Evolutionary conservation across 2,329 filamentous ascomycete species (phyloP), one percentile per base, ranked within the genome.

Genomic region (Pseudogymnoascus sp.): DNA sequence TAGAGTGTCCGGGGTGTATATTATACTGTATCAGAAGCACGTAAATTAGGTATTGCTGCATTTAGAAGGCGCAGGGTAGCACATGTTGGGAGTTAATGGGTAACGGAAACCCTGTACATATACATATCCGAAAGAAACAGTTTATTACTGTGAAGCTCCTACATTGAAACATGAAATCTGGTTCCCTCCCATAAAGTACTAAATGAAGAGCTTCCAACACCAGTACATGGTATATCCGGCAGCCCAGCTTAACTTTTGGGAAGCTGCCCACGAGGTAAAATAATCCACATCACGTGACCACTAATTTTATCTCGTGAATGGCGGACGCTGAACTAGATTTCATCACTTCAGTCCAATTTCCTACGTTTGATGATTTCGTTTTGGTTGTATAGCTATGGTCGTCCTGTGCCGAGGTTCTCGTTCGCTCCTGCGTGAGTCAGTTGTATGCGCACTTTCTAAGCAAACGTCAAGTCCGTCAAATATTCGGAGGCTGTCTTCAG

Each of bases 21-120:
- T 54, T 54, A 54, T 54, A 54, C 47, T 54, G 47, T 54, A 54
- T 54, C 47, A 54, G 47, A 54, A 54, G 47, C 47, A 54, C 47
- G 47, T 54, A 54, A 40, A 60, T 60, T 31, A 47, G 58, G 41
- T 60, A 44, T 47, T 41, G 29, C n/a, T 47, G 37, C 41, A 36
- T 44, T 60, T 41, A 60, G 37, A 40, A 41, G 58, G 58, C 58
- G 58, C 37, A 31, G 13, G 58, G 58, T 33, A 60, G 36, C 58
- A 60, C 41, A 41, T 47, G 35, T 60, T 60, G 41, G 37, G 58
- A 47, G 31, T 29, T 60, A 60, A 44, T 33, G 58, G 37, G 37
- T 47, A 33, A 29, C n/a, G 24, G 58, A 60, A 60, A 60, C 39
- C 29, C 39, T 60, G 37, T 33, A 60, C 54, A 50, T 60, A 26